Conservation (phyloP, 257 asterid genomes). For the Solanum sparsipilum region DNA sequence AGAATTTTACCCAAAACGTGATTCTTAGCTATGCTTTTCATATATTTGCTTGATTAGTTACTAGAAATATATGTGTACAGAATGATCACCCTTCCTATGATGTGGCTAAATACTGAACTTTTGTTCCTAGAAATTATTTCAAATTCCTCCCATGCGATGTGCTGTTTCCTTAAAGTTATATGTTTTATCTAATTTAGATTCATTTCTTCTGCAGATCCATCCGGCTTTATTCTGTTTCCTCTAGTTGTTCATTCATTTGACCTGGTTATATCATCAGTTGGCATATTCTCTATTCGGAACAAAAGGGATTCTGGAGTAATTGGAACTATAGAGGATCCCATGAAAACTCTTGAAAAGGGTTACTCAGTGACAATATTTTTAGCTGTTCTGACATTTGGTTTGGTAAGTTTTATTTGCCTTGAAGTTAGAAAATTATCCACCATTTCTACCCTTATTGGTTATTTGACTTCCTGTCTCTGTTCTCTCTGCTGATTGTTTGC, state of each 20-base stretch:
- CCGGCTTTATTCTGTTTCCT: conserved; percentile 95
- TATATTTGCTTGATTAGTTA: background rate
- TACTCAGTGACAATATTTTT: conserved; percentile 77
- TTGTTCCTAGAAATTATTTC: background rate
- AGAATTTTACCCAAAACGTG: background rate
- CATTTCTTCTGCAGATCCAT: conserved; percentile 72
- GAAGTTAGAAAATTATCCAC: background rate
- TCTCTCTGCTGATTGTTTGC: conserved; percentile 8
- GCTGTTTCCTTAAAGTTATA: background rate
- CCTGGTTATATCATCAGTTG: conserved; percentile 84
- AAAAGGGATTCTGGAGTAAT: conserved; percentile 63
- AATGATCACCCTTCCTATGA: background rate
- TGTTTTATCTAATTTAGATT: background rate
- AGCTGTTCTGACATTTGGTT: conserved; percentile 87
- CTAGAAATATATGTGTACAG: background rate
- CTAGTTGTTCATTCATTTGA: conserved; percentile 98
- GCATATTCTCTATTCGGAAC: conserved; percentile 74
- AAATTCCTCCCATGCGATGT: background rate
- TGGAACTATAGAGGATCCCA: conserved; percentile 85
- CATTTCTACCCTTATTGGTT: background rate
- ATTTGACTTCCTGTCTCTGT: conserved; percentile 2
- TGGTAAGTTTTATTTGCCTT: conserved; percentile 45
- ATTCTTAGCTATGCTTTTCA: background rate
- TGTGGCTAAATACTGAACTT: background rate
- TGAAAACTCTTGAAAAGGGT: conserved; percentile 90